Conservation (phyloP, 148 eudicot genomes). For the Nepenthes mirabilis region DNA sequence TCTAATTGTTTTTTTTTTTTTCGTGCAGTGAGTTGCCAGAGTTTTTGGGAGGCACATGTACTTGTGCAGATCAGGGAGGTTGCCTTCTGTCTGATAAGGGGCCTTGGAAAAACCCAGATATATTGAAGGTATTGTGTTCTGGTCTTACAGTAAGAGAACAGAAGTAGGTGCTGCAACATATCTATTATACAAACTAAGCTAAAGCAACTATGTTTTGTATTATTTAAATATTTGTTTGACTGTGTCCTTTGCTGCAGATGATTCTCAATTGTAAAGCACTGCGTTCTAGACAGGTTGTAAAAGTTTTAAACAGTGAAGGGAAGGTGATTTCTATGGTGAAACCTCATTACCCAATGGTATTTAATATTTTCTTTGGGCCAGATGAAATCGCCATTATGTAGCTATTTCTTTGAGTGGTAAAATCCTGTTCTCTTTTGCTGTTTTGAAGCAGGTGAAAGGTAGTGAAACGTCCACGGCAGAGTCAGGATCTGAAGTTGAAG, state of each 20-base stretch:
- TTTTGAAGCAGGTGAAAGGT: conserved; percentile 50
- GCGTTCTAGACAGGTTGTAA: conserved; percentile 76
- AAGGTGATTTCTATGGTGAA: conserved; percentile 84
- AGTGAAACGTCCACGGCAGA: conserved; percentile 93
- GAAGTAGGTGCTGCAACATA: background rate
- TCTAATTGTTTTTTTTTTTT: background rate
- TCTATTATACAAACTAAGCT: background rate
- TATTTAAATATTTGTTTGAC: background rate
- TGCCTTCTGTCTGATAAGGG: conserved; percentile 89
- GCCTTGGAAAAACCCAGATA: conserved; percentile 86
- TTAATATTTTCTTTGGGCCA: background rate
- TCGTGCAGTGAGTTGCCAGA: conserved; percentile 72
- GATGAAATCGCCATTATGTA: background rate
- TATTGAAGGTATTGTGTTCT: conserved; percentile 41
- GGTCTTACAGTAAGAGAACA: background rate
- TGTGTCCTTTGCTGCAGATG: conserved; percentile 39
- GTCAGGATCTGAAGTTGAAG: conserved; percentile 99
- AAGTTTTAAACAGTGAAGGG: conserved; percentile 78
- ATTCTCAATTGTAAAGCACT: conserved; percentile 71
- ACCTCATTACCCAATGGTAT: conserved; percentile 74
- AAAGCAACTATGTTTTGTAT: background rate
- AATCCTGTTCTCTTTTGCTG: background rate
- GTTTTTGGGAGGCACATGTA: conserved; percentile 81
- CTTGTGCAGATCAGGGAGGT: conserved; percentile 75
- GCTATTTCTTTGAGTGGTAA: background rate